phyloP scores from a whole-genome alignment of 2,329 filamentous ascomycete species.

The Botrytis fragariae region DNA sequence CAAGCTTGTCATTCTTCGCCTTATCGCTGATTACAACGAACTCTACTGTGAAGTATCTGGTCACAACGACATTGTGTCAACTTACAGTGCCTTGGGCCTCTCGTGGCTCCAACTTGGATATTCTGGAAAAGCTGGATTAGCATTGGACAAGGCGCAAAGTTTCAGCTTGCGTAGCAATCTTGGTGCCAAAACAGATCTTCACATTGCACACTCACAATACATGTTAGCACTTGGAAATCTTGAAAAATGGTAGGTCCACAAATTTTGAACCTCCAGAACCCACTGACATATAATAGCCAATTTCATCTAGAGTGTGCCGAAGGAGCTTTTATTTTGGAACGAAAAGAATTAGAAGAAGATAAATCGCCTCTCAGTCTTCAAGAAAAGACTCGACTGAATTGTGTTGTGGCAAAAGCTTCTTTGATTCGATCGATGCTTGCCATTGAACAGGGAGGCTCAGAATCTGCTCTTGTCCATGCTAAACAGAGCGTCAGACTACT shows the following conservation, averaged over 20 bases:
- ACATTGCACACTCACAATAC: slow-evolving; percentile 74
- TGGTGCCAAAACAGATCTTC: slow-evolving; percentile 52
- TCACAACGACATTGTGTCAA: slow-evolving; percentile 44
- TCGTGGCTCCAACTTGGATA: slow-evolving; percentile 61
- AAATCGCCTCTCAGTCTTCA: slow-evolving; percentile 24
- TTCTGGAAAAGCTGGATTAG: slow-evolving; percentile 53
- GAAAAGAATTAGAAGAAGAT: slow-evolving; percentile 23
- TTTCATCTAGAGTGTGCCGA: slow-evolving; percentile 34
- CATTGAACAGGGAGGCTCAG: slow-evolving; percentile 49
- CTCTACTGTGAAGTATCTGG: slow-evolving; percentile 42
- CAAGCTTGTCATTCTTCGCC: slow-evolving; percentile 48
- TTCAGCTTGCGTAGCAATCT: slow-evolving; percentile 44
- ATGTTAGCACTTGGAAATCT: slow-evolving; percentile 63
- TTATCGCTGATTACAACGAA: slow-evolving; percentile 49
- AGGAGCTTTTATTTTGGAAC: slow-evolving; percentile 31
- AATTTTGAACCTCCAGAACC: background rate
- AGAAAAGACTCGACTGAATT: slow-evolving; percentile 31
- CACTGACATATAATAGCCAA: slow-evolving; percentile 33
- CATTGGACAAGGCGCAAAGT: slow-evolving; percentile 58
- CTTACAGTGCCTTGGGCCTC: slow-evolving; percentile 44
- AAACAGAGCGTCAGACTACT: slow-evolving; percentile 54
- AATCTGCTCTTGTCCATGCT: slow-evolving; percentile 56
- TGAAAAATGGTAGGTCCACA: slow-evolving; percentile 54
- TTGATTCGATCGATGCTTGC: slow-evolving; percentile 39
- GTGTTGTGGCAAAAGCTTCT: slow-evolving; percentile 41